Percentiles rank a stretch among this genome's conserved stretches.
phyloP scores from a whole-genome alignment of 805 yeast genomes.

The Kazachstania martiniae region DNA sequence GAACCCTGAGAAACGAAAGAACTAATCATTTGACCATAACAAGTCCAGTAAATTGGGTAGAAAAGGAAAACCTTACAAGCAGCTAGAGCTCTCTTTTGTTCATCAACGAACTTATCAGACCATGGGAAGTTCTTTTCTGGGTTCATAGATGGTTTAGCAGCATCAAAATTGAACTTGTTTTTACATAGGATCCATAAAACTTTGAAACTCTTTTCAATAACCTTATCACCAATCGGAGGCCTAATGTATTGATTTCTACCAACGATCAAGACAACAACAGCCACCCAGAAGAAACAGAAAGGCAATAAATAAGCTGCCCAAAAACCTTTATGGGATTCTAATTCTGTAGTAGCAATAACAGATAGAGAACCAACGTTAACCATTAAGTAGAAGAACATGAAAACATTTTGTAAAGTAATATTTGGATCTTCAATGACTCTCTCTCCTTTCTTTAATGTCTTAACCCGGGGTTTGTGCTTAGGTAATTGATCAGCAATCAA shows the following conservation, averaged over 20 bases:
- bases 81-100: slow-evolving; percentile 49
- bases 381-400: slow-evolving; percentile 67
- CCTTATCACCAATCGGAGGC: slow-evolving; percentile 51
- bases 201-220: slow-evolving; percentile 43
- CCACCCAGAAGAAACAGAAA: slow-evolving; percentile 55
- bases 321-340: slow-evolving; percentile 55
- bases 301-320: slow-evolving; percentile 72
- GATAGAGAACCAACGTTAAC: slow-evolving; percentile 68
- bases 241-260: slow-evolving; percentile 48
- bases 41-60: slow-evolving; percentile 67
- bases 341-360: slow-evolving; percentile 65
- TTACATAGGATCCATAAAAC: slow-evolving; percentile 34
- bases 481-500: slow-evolving; percentile 69
- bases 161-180: slow-evolving; percentile 40
- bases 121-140: slow-evolving; percentile 41
- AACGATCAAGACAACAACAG: slow-evolving; percentile 37
- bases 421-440: slow-evolving; percentile 60
- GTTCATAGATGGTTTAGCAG: slow-evolving; percentile 48
- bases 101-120: slow-evolving; percentile 65
- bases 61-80: slow-evolving; percentile 68
- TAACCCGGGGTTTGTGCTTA: slow-evolving; percentile 47
- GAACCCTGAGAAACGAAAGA: slow-evolving; percentile 69
- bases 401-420: slow-evolving; percentile 60
- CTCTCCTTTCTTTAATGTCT: slow-evolving; percentile 49
- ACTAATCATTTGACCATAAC: slow-evolving; percentile 62